phyloP scores from a whole-genome alignment of 2,329 filamentous ascomycete species.

The Xenoacremonium recifei region DNA sequence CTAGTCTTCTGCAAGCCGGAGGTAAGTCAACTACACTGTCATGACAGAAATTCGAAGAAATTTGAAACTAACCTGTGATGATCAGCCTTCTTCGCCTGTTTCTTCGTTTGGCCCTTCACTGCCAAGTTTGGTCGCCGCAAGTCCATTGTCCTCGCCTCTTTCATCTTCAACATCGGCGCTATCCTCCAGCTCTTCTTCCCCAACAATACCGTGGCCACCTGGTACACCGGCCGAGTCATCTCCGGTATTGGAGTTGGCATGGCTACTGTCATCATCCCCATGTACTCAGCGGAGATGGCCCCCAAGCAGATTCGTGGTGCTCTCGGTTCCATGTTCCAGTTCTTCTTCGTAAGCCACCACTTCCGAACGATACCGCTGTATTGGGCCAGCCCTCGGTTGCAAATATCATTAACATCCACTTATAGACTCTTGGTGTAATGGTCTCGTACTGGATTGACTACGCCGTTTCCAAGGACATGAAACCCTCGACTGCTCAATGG shows the following conservation, averaged over 20 bases:
- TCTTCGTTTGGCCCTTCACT: slow-evolving; percentile 43
- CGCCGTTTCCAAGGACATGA: slow-evolving; percentile 39
- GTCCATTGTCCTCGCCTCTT: slow-evolving; percentile 37
- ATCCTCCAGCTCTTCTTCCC: slow-evolving; percentile 37
- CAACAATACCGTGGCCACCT: slow-evolving; percentile 34
- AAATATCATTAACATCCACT: too few species aligned
- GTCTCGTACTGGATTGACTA: slow-evolving; percentile 47
- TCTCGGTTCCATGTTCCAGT: slow-evolving; percentile 44
- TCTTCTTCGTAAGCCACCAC: slow-evolving; percentile 31
- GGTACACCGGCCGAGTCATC: slow-evolving; percentile 39
- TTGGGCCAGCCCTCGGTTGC: too few species aligned
- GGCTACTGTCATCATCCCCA: slow-evolving; percentile 43
- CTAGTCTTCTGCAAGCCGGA: slow-evolving; percentile 40
- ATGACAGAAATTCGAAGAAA: background rate
- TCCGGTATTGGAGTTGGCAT: slow-evolving; percentile 36
- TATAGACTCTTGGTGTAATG: slow-evolving; percentile 37
- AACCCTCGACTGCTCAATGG: slow-evolving; percentile 43
- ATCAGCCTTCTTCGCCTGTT: slow-evolving; percentile 41
- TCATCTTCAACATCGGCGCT: slow-evolving; percentile 44
- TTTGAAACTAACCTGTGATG: background rate
- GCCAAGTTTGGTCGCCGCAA: slow-evolving; percentile 38
- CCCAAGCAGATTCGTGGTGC: slow-evolving; percentile 45
- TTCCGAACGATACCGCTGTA: too few species aligned
- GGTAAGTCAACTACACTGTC: slow-evolving; percentile 25
- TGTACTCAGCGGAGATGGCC: slow-evolving; percentile 45